Evolutionary conservation across 2,329 filamentous ascomycete species (phyloP), one percentile per base, ranked within the genome.

Genomic region (Arthrobotrys sphaeroides): DNA sequence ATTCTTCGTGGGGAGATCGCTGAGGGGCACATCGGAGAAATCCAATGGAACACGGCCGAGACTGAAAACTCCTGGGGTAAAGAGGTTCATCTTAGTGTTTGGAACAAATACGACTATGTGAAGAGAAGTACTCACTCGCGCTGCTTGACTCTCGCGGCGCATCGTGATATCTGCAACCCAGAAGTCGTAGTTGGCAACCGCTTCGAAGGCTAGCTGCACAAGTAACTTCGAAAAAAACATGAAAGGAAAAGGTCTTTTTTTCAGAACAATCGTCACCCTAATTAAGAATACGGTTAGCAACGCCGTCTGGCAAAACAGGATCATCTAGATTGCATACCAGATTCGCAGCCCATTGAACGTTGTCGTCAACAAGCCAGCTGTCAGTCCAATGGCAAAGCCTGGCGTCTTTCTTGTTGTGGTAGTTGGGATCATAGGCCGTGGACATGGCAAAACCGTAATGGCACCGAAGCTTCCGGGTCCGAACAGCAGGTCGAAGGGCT

Each of bases 371-470:
- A 5, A 61, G n/a, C 53, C 53, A 62, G 7, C 18, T 5, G 5
- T 22, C 26, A 6, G 6, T 60, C 53, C 53, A 70, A 13, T 61
- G 26, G 20, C 43, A 60, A 2, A 61, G 40, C 10, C 33, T 40
- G 12, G 16, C 20, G 12, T 70, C 53, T n/a, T 38, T 47, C 16
- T 40, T 40, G 1, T 55, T 40, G 16, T 70, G 66, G 28, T 38
- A 42, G n/a, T 28, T 22, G 6, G 66, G 40, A 13, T 61, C 42
- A 20, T 22, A 70, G 1, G 61, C 40, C 2, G 42, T 62, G 10
- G 26, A 5, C 3, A 70, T 1, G 9, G 49, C 28, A 49, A 72
- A 65, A n/a, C 67, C 67, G 13, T 72, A 72, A 38, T 72, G 67
- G n/a, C 31, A 61, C n/a, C 67, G 42, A 5, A 72, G 47, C 16